A percentile compares a stretch with the other conserved stretches of the same genome.
Conservation (phyloP, 306 rosid genomes). For the Biancaea sappan region DNA sequence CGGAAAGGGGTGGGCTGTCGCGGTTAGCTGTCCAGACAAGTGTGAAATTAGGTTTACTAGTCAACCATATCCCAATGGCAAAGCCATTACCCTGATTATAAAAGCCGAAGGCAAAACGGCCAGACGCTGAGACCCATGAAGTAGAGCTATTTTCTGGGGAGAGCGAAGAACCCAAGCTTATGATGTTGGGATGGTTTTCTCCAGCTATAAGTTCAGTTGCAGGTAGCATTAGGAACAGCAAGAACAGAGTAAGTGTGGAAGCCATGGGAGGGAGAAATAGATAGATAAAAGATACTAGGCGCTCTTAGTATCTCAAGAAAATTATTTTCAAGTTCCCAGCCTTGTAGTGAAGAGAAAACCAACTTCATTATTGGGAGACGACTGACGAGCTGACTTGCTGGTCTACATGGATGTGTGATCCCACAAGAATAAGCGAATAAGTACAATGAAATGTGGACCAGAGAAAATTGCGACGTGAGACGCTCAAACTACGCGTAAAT, state of each 20-base stretch:
- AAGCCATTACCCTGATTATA: slow-evolving; percentile 30
- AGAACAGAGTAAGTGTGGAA: neutral
- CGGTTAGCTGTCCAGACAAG: slow-evolving; percentile 46
- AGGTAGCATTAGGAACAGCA: neutral
- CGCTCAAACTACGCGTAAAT: too few relatives aligned
- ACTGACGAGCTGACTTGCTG: neutral
- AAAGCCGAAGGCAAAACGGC: slow-evolving; percentile 47
- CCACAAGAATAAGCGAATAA: too few relatives aligned
- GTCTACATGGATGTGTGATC: too few relatives aligned
- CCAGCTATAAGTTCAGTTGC: neutral
- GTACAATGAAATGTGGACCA: too few relatives aligned
- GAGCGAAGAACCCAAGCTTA: slow-evolving; percentile 7
- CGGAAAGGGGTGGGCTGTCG: neutral
- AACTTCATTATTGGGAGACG: neutral
- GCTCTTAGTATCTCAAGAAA: neutral
- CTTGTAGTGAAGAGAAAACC: neutral
- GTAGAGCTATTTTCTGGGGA: neutral
- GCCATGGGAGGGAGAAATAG: slow-evolving; percentile 32
- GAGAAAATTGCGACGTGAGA: too few relatives aligned
- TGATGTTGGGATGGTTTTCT: neutral
- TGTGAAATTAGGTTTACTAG: neutral
- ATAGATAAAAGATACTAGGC: neutral
- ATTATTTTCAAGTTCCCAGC: neutral
- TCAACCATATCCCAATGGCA: slow-evolving; percentile 42
- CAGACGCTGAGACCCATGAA: slow-evolving; percentile 42